Conservation (phyloP, 1,284 basidiomycete species). For the Sporisorium scitamineum region DNA sequence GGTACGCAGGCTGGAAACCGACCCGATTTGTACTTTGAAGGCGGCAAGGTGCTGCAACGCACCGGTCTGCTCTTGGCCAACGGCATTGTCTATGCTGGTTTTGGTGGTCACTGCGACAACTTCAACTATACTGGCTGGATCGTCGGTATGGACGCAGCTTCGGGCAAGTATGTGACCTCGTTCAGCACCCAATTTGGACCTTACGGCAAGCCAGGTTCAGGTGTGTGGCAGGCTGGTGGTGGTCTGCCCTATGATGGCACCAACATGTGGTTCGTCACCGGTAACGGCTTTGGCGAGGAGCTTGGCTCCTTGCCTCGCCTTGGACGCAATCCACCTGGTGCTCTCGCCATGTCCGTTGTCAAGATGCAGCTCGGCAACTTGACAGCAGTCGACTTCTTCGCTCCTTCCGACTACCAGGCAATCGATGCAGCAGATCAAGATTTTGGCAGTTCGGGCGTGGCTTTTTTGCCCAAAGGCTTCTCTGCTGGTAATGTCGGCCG, state of each 20-base stretch:
- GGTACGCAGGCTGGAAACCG: conserved; percentile 21
- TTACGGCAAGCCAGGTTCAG: conserved; percentile 13
- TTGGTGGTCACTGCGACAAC: conserved; percentile 38
- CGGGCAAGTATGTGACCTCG: conserved; percentile 19
- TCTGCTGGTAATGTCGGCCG: conserved; percentile 10
- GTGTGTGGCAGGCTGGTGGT: conserved; percentile 11
- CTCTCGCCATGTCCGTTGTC: conserved; percentile 28
- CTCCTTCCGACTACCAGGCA: conserved; percentile 19
- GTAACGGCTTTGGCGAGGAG: conserved; percentile 32
- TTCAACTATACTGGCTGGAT: conserved; percentile 42
- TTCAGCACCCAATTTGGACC: conserved; percentile 14
- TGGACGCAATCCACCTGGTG: conserved; percentile 24
- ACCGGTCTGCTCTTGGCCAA: conserved; percentile 21
- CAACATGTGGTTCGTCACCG: conserved; percentile 25
- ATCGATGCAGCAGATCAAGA: conserved; percentile 33
- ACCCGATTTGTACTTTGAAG: conserved; percentile 23
- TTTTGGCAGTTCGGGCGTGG: conserved; percentile 23
- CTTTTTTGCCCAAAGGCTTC: conserved; percentile 18
- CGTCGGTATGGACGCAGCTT: conserved; percentile 26
- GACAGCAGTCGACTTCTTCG: conserved; percentile 22
- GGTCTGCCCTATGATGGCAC: conserved; percentile 19
- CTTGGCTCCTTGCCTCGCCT: conserved; percentile 10
- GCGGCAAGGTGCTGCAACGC: conserved; percentile 23
- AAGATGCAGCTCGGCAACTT: conserved; percentile 6
- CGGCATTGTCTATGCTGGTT: conserved; percentile 31